Evolutionary conservation across 768 basidiomycete species (phyloP).

Genomic region (Solioccasus polychromus): DNA sequence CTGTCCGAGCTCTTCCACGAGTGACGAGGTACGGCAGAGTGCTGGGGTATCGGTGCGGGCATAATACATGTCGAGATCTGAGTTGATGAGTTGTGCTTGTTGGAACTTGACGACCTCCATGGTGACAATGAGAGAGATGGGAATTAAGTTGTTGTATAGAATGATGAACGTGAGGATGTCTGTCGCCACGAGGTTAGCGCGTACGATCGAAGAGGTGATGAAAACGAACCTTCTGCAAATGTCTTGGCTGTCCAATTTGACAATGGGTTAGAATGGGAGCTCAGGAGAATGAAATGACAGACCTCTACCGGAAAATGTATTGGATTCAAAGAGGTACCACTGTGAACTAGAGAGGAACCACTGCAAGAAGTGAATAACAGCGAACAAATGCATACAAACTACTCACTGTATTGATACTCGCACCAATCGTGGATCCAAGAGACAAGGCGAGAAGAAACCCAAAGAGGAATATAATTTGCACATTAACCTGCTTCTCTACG

Average conservation of each 20-base stretch:
- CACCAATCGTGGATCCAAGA: conserved; percentile 88
- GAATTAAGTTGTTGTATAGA: conserved; percentile 98
- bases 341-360: conserved; percentile 87
- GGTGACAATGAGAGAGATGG: conserved; percentile 97
- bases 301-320: conserved; percentile 64
- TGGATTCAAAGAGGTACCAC: conserved; percentile 83
- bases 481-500: conserved; percentile 93
- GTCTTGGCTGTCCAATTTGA: conserved; percentile 49
- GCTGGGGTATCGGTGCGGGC: conserved; percentile 93
- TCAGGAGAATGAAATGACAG: conserved; percentile 15
- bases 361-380: conserved; percentile 27
- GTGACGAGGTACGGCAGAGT: conserved; percentile 93
- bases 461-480: conserved; percentile 95
- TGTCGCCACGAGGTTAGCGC: conserved; percentile 28
- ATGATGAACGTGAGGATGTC: conserved; percentile 99
- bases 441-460: conserved; percentile 83
- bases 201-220: background rate
- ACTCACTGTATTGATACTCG: conserved; percentile 76
- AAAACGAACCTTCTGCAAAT: conserved; percentile 74
- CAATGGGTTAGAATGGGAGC: conserved; percentile 2
- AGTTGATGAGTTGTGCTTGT: conserved; percentile 96
- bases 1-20: conserved; percentile 98
- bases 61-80: conserved; percentile 98
- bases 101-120: conserved; percentile 99
- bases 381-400: background rate